Conservation (phyloP, 176 grass and related monocot species). For the Musa itinerans region DNA sequence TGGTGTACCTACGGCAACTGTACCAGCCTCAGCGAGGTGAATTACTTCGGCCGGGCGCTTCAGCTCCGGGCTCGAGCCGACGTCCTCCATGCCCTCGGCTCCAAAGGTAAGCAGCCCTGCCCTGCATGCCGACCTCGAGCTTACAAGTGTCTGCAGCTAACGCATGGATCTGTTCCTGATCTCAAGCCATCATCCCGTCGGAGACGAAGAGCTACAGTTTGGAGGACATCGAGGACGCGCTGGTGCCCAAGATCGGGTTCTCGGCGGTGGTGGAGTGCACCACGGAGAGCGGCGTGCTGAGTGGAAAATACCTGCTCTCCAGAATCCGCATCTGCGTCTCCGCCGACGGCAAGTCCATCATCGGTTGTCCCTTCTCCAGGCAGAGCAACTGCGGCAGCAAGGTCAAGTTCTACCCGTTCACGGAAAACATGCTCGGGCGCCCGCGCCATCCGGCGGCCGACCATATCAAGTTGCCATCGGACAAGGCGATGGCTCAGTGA, state of each 20-base stretch:
- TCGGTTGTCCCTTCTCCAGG: background rate
- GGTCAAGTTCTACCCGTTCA: background rate
- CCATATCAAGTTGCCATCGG: background rate
- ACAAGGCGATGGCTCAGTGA: background rate
- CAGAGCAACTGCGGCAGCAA: background rate
- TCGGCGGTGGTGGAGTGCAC: background rate
- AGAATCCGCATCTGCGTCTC: background rate
- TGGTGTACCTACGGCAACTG: background rate
- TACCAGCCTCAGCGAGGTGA: background rate
- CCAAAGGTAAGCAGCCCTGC: background rate
- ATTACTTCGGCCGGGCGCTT: background rate
- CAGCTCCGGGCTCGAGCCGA: background rate
- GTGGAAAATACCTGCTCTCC: background rate
- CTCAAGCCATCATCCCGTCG: conserved; percentile 22
- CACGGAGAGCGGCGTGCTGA: background rate
- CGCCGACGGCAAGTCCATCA: background rate
- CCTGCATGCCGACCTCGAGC: too few species aligned
- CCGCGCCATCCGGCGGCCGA: too few species aligned
- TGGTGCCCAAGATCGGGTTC: background rate
- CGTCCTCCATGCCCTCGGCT: background rate
- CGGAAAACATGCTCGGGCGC: background rate
- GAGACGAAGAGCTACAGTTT: conserved; percentile 6
- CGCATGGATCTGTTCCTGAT: background rate
- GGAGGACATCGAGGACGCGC: conserved; percentile 14
- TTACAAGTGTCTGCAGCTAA: too few species aligned